These are phyloP conservation scores for Priceomyces haplophilus DNA, from an alignment of 805 yeast species.

Conservation along the genomic window DNA sequence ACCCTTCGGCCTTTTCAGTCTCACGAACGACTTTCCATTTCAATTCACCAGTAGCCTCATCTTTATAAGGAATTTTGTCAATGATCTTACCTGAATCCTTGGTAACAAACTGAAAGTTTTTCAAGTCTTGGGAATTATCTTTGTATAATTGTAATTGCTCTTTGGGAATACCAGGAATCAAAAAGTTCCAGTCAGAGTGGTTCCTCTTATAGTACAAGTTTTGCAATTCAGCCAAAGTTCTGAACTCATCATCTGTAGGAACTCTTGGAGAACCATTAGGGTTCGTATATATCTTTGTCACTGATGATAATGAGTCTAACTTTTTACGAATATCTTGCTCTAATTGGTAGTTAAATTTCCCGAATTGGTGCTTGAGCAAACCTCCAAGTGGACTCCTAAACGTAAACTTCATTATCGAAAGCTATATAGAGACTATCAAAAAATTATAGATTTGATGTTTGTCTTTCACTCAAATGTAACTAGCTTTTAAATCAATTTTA, in stretches of 20 bases:
- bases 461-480: constrained; percentile 4
- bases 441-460: constrained; percentile 1
- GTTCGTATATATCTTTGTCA: constrained; percentile 65
- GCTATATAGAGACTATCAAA: neutral
- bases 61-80: constrained; percentile 82
- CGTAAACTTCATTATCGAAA: constrained; percentile 35
- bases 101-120: constrained; percentile 49
- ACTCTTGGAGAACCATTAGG: constrained; percentile 72
- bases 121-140: constrained; percentile 61
- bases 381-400: constrained; percentile 40
- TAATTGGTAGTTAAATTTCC: constrained; percentile 43
- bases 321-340: constrained; percentile 63
- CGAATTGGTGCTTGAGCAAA: constrained; percentile 36
- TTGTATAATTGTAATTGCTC: constrained; percentile 54
- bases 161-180: constrained; percentile 47
- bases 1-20: constrained; percentile 71
- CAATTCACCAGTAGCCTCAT: constrained; percentile 71
- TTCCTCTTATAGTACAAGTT: constrained; percentile 55
- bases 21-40: constrained; percentile 79
- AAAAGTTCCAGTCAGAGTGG: constrained; percentile 48
- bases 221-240: constrained; percentile 69
- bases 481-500: constrained; percentile 20
- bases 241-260: constrained; percentile 68
- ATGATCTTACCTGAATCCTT: constrained; percentile 59
- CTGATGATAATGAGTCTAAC: constrained; percentile 61